Evolutionary conservation across 805 yeast species (phyloP).

Genomic region (Priceomyces carsonii): DNA sequence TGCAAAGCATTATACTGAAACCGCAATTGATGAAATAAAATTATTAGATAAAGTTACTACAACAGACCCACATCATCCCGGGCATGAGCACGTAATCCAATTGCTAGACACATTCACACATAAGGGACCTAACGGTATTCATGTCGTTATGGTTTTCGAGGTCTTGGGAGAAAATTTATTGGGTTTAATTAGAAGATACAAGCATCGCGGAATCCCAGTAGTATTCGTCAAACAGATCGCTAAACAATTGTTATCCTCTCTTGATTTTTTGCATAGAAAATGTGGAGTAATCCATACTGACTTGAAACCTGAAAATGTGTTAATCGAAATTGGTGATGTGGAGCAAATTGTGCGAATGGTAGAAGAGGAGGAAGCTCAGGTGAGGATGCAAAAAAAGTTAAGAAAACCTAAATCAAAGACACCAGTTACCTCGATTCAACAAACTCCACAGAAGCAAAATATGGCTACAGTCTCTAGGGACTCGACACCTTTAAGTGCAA

Average conservation of each 20-base stretch:
- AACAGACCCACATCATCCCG: slow-evolving; percentile 68
- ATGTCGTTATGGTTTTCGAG: slow-evolving; percentile 96
- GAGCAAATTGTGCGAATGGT: slow-evolving; percentile 72
- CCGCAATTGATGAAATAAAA: slow-evolving; percentile 92
- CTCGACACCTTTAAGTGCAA: slow-evolving; percentile 4
- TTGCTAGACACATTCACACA: slow-evolving; percentile 84
- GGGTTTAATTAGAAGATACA: slow-evolving; percentile 76
- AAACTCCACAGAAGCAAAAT: slow-evolving; percentile 9
- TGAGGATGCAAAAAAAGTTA: slow-evolving; percentile 41
- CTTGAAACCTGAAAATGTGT: slow-evolving; percentile 71
- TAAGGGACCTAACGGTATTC: slow-evolving; percentile 87
- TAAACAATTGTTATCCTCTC: slow-evolving; percentile 70
- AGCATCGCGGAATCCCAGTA: slow-evolving; percentile 77
- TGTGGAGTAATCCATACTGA: slow-evolving; percentile 79
- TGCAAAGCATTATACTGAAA: slow-evolving; percentile 87
- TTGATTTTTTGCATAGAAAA: slow-evolving; percentile 70
- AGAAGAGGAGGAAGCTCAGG: slow-evolving; percentile 57
- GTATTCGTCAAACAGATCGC: slow-evolving; percentile 79
- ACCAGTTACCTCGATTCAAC: slow-evolving; percentile 13
- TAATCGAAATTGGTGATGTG: slow-evolving; percentile 81
- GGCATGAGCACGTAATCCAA: slow-evolving; percentile 78
- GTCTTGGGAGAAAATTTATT: slow-evolving; percentile 92
- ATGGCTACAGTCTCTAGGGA: slow-evolving; percentile 1
- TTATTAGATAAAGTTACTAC: slow-evolving; percentile 67
- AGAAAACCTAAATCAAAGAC: slow-evolving; percentile 37